Evolutionary conservation across 2,329 filamentous ascomycete species (phyloP).

Genomic region (Calonectria honghensis): DNA sequence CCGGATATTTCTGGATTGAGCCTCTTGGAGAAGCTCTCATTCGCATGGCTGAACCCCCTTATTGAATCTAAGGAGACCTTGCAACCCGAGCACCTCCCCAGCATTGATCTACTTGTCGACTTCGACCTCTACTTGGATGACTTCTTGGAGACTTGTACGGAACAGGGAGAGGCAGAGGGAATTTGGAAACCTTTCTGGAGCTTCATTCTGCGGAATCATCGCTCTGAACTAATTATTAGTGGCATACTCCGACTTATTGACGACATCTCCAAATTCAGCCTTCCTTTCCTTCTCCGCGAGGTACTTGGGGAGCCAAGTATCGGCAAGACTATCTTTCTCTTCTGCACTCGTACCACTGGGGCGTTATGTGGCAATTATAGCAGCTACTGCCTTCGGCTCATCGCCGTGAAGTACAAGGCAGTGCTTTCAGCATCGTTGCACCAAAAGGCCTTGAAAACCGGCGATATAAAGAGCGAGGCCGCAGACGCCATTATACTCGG

Average conservation of each 20-base stretch:
- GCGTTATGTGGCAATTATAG: slow-evolving; percentile 1
- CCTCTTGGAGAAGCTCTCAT: neutral
- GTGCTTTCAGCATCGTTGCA: neutral
- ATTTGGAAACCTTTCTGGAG: neutral
- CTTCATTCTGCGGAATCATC: neutral
- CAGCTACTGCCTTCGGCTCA: neutral
- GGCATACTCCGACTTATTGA: neutral
- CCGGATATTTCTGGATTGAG: neutral
- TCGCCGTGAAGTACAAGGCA: neutral
- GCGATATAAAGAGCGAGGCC: neutral
- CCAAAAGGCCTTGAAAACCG: neutral
- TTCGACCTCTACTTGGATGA: neutral
- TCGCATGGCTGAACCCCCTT: neutral
- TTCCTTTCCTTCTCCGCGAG: neutral
- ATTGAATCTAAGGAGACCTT: neutral
- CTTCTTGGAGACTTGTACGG: neutral
- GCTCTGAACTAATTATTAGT: neutral
- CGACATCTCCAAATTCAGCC: neutral
- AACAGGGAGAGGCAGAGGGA: neutral
- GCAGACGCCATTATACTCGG: neutral
- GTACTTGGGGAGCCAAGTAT: neutral
- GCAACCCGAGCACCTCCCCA: neutral
- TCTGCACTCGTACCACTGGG: neutral
- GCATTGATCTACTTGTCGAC: neutral
- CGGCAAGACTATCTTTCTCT: neutral